These are phyloP conservation scores for Selaginella tamariscina DNA, from an alignment of 75 land plant genomes.

Conservation along the genomic window DNA sequence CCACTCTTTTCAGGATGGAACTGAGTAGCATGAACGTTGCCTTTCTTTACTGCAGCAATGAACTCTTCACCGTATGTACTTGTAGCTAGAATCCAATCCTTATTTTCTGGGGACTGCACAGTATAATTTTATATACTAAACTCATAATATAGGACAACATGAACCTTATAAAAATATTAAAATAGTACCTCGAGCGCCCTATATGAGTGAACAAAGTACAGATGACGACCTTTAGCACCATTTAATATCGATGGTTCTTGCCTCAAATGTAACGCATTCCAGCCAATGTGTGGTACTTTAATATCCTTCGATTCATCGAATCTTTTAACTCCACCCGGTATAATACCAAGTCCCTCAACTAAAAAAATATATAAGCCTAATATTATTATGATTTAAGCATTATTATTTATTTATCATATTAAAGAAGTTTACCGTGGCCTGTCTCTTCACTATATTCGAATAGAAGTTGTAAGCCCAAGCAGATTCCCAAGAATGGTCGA, in stretches of 20 bases:
- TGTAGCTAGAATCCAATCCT: slow-evolving; percentile 91
- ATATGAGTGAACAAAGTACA: slow-evolving; percentile 98
- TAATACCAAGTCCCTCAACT: slow-evolving; percentile 87
- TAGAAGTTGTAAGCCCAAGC: slow-evolving; percentile 88
- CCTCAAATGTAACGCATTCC: slow-evolving; percentile 69
- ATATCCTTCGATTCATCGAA: slow-evolving; percentile 75
- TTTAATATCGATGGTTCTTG: slow-evolving; percentile 55
- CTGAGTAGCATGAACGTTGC: slow-evolving; percentile 91
- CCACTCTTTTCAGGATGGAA: slow-evolving; percentile 99
- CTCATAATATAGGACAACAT: too few species aligned
- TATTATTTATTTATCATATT: too few species aligned
- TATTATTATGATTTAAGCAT: not conserved
- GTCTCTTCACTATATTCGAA: slow-evolving; percentile 91
- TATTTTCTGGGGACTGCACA: slow-evolving; percentile 62
- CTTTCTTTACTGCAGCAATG: slow-evolving; percentile 68
- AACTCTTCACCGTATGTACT: slow-evolving; percentile 81
- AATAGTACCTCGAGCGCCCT: slow-evolving; percentile 77
- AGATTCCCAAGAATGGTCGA: slow-evolving; percentile 96
- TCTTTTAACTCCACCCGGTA: slow-evolving; percentile 80
- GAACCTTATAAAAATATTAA: not conserved
- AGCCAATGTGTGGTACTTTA: slow-evolving; percentile 98
- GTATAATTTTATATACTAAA: too few species aligned
- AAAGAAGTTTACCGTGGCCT: slow-evolving; percentile 45
- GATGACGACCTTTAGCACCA: slow-evolving; percentile 60
- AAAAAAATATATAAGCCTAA: slow-evolving; percentile 1